phyloP scores from a whole-genome alignment of 1,284 basidiomycete species.

The Trametes sp. region DNA sequence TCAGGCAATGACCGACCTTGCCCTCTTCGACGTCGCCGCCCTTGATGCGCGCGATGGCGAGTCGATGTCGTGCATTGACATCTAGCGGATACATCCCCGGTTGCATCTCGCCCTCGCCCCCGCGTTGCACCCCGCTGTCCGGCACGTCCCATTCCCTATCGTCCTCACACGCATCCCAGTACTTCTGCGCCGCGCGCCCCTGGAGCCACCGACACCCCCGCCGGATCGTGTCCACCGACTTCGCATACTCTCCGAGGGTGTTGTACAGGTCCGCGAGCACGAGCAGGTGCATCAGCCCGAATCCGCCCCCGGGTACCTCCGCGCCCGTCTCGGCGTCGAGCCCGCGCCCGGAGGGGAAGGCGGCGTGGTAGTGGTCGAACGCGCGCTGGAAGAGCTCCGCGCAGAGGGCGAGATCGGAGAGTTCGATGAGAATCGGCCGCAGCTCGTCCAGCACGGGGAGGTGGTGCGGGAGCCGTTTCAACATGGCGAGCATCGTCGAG shows the following conservation, averaged over 20 bases:
- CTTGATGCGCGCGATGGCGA: constrained; percentile 87
- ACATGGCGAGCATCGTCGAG: constrained; percentile 76
- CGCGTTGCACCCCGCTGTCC: constrained; percentile 41
- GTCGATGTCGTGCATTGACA: constrained; percentile 83
- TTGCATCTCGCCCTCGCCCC: constrained; percentile 48
- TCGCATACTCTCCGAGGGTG: constrained; percentile 70
- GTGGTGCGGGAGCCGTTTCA: constrained; percentile 84
- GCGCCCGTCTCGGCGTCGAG: constrained; percentile 36
- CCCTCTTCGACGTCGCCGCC: constrained; percentile 85
- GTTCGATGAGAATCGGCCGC: constrained; percentile 79
- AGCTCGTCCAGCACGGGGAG: constrained; percentile 83
- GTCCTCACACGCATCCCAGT: constrained; percentile 87
- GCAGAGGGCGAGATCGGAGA: constrained; percentile 70
- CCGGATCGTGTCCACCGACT: constrained; percentile 76
- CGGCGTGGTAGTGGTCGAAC: constrained; percentile 55
- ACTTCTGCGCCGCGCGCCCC: constrained; percentile 74
- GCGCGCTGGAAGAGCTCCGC: constrained; percentile 70
- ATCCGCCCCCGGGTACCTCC: constrained; percentile 54
- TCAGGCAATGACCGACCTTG: constrained; percentile 57
- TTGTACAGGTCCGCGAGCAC: constrained; percentile 88
- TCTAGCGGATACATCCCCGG: constrained; percentile 75
- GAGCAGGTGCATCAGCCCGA: constrained; percentile 71
- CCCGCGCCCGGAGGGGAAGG: constrained; percentile 46
- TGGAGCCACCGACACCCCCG: constrained; percentile 90
- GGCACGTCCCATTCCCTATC: constrained; percentile 87